These are phyloP conservation scores for Barnettozyma botsteinii DNA, from an alignment of 805 yeast species.

Conservation along the genomic window DNA sequence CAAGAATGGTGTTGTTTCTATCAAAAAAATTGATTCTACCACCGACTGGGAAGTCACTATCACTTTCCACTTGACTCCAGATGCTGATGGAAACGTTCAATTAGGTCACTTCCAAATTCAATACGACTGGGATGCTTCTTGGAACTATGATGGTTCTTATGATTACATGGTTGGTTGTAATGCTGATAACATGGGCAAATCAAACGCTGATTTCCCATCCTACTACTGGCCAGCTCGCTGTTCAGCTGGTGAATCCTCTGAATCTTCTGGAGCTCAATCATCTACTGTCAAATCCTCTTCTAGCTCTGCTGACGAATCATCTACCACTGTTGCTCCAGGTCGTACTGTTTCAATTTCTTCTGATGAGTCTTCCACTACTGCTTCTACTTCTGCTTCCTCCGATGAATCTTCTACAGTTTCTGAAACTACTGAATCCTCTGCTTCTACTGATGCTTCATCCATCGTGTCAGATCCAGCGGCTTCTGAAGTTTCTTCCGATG, in stretches of 20 bases:
- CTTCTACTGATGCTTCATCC: background rate
- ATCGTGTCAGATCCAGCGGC: too few species aligned
- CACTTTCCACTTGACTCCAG: background rate
- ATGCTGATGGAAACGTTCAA: conserved; percentile 1
- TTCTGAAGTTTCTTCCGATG: background rate
- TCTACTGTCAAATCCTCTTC: background rate
- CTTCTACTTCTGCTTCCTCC: background rate
- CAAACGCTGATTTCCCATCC: conserved; percentile 5
- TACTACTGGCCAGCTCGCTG: conserved; percentile 11
- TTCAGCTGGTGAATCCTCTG: background rate
- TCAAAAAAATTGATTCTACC: conserved; percentile 1
- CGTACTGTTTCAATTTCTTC: background rate
- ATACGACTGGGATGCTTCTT: conserved; percentile 19
- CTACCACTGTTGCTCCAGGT: background rate
- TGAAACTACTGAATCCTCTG: background rate
- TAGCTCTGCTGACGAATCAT: background rate
- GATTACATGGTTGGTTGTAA: conserved; percentile 9
- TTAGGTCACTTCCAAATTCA: conserved; percentile 16
- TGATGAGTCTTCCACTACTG: background rate
- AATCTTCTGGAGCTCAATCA: background rate
- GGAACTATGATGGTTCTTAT: conserved; percentile 5
- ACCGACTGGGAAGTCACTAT: conserved; percentile 8
- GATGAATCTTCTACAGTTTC: background rate
- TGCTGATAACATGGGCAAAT: conserved; percentile 3
- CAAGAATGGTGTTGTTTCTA: background rate